phyloP scores from a whole-genome alignment of 108 stramenopile genomes.

The Aureococcus anophagefferens region DNA sequence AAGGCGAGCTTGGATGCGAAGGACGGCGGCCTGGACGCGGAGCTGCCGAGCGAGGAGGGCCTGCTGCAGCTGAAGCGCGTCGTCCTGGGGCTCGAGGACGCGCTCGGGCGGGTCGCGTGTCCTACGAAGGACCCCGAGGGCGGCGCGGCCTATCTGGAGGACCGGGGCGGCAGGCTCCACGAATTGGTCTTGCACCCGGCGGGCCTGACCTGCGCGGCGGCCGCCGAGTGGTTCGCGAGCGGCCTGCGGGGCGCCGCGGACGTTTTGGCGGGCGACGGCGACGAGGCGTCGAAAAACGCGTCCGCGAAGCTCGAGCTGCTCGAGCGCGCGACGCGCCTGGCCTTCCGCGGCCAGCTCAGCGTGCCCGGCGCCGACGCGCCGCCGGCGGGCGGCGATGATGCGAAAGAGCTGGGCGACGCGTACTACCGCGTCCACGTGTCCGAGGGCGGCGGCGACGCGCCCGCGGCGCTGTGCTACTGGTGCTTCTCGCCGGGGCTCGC shows the following conservation, averaged over 20 bases:
- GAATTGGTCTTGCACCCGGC: background rate
- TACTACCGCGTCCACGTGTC: background rate
- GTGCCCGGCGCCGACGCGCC: too few species aligned
- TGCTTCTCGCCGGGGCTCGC: constrained; percentile 93
- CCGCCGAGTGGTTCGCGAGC: background rate
- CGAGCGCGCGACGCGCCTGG: background rate
- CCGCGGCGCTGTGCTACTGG: constrained; percentile 67
- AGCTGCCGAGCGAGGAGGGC: constrained; percentile 43
- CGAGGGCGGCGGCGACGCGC: background rate
- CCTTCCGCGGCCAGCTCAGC: background rate
- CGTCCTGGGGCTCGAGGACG: constrained; percentile 63
- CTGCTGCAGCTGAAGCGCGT: constrained; percentile 60
- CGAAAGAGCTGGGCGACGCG: background rate
- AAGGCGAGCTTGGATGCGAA: constrained; percentile 32
- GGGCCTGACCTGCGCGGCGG: background rate
- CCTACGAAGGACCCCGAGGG: constrained; percentile 15
- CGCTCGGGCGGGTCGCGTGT: too few species aligned
- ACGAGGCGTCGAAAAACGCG: background rate
- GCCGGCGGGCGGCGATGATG: too few species aligned
- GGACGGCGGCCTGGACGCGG: constrained; percentile 32
- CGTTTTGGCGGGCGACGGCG: background rate
- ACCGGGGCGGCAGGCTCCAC: background rate
- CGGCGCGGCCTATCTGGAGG: background rate
- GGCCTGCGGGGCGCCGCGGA: background rate
- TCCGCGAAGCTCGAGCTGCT: background rate